These are phyloP conservation scores for Microthlaspi erraticum DNA, from an alignment of 345 rosid species.

Conservation along the genomic window DNA sequence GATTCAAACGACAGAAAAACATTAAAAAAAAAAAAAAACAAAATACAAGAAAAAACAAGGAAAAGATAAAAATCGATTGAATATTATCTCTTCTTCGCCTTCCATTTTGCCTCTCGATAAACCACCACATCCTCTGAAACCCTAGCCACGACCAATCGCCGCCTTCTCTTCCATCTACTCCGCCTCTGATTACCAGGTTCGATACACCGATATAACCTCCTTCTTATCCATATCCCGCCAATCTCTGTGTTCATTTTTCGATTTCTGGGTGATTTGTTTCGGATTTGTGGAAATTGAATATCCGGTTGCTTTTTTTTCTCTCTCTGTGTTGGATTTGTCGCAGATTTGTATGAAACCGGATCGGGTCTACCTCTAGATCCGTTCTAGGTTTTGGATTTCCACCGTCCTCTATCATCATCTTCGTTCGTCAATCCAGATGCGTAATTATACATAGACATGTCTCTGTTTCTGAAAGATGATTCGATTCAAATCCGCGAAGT, in stretches of 20 bases:
- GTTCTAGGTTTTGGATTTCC: slow-evolving; percentile 29
- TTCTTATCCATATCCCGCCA: neutral
- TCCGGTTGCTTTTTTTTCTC: neutral
- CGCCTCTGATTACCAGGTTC: slow-evolving; percentile 24
- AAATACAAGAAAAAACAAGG: neutral
- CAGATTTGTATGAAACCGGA: slow-evolving; percentile 42
- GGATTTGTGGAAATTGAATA: slow-evolving; percentile 12
- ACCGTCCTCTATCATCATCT: neutral
- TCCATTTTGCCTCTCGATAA: slow-evolving; percentile 4
- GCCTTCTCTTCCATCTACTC: slow-evolving; percentile 14
- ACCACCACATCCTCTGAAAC: slow-evolving; percentile 38
- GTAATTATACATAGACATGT: slow-evolving; percentile 51
- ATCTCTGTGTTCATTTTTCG: neutral
- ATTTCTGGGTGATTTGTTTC: neutral
- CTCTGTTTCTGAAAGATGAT: slow-evolving; percentile 68
- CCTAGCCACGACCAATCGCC: slow-evolving; percentile 35
- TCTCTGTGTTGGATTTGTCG: neutral
- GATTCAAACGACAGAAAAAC: slow-evolving; percentile 26
- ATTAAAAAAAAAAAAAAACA: neutral
- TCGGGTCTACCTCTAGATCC: slow-evolving; percentile 44
- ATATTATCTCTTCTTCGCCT: slow-evolving; percentile 21
- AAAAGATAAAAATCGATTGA: slow-evolving; percentile 10
- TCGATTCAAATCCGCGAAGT: slow-evolving; percentile 87
- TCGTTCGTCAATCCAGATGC: slow-evolving; percentile 30
- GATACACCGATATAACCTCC: neutral